Base-by-base conservation (phyloP, 78 protist genomes). In the Corallochytrium limacisporum region DNA sequence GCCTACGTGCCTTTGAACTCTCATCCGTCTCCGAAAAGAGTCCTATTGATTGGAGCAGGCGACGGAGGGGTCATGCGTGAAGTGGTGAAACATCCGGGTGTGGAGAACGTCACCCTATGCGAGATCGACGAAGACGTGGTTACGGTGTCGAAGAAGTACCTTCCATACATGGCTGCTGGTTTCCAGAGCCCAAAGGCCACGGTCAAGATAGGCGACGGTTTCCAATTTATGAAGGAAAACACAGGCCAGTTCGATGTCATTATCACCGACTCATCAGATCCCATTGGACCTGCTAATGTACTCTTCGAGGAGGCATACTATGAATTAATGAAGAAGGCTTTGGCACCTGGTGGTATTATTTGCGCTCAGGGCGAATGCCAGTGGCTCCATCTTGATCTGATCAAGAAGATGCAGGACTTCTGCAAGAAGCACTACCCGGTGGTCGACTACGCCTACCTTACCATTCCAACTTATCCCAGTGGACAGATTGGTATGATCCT, bases 61-160 rank as follows among this genome's bases (percentile, higher is more conserved):
- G 98, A 94, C 46, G 98, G 98, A 50, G 98, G 98, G n/a, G 89
- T 83, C 1, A 43, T 90, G 39, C 83, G 97, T 20, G 96, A 94
- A 62, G 75, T 82, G 40, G 63, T 77, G 31, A 76, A 75, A 66
- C 94, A 92, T 65, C 57, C 43, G 36, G 6, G 32, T 3, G 90
- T 89, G 39, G 83, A 88, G 77, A 12, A 31, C 0, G 74, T 84
- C n/a, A 75, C 78, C 36, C 47, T 86, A n/a, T 84, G 93, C 35
- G 95, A 89, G 32, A 84, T 89, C 53, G 94, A 89, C 65, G 31
- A 53, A 18, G 1, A 9, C 38, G 94, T 92, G 42, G 62, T 75
- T 29, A 90, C 78, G 20, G 74, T 69, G 15, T 54, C 91, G 18
- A 65, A 79, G 60, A 51, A 68, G 44, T 83, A 29, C 77, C 51